Conservation (phyloP, 2,329 filamentous ascomycete species). For the Monilinia fructicola region DNA sequence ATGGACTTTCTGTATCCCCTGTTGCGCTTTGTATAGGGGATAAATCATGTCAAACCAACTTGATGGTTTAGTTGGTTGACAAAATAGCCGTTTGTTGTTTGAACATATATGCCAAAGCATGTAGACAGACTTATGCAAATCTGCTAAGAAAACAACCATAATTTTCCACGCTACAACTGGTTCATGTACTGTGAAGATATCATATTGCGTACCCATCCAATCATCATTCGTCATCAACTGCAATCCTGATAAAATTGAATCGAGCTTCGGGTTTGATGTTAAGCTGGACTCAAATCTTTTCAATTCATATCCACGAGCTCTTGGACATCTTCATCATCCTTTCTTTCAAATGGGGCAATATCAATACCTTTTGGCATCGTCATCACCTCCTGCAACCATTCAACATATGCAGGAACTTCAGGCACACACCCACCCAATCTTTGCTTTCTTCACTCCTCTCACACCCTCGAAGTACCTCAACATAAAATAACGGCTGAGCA, state of each 20-base stretch:
- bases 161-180: background rate
- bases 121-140: background rate
- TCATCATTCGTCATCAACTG: background rate
- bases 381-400: constrained; percentile 37
- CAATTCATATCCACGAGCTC: background rate
- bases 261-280: background rate
- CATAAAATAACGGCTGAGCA: constrained; percentile 45
- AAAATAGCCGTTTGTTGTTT: background rate
- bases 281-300: background rate
- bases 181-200: background rate
- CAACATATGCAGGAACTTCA: constrained; percentile 35
- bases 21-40: no score
- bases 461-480: constrained; percentile 48
- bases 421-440: constrained; percentile 41
- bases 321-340: background rate
- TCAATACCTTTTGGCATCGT: constrained; percentile 25
- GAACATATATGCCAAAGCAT: background rate
- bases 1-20: no score
- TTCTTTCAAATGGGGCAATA: constrained; percentile 6
- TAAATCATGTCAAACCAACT: background rate
- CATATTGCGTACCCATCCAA: background rate
- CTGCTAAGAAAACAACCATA: no score
- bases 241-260: background rate
- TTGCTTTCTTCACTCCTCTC: constrained; percentile 46
- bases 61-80: background rate